Base-by-base conservation (phyloP, 257 asterid genomes). In the Lantana camara region DNA sequence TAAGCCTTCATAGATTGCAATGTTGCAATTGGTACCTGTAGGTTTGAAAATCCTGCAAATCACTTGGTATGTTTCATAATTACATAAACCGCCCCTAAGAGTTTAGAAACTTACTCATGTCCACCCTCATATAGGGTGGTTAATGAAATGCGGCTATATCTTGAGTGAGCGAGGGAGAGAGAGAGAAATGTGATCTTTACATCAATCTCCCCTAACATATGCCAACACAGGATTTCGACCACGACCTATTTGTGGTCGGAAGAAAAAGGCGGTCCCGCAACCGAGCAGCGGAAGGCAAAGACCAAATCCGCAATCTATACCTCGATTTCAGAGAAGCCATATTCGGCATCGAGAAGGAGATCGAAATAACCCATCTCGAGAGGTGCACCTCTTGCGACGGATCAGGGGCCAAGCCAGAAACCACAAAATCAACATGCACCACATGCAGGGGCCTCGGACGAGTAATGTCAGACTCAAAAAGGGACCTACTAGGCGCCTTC, bases 391-490 rank as follows among this genome's bases (percentile, higher is more conserved):
- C 93, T 11, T 93, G 99, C 20, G 94, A 90, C 15, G 99, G 99
- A 4, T 84, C 98, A 0, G 98, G 98, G 52, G 95, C 96, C n/a
- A 89, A 87, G 75, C 89, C 97, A 0, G 98, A 97, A 57, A 85
- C 97, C 4, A 83, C 67, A 61, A 42, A 96, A 2, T 67, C 96
- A 3, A 89, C 57, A 30, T 89, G 98, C 63, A 70, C 64, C 77
- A 82, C 96, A 13, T 92, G 98, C 45, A 90, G 96, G 9, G 97
- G 99, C 21, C 97, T 85, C 73, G 99, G 99, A 47, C 97, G 90
- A 73, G 99, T 94, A 20, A 81, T 93, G 52, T 70, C 93, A 14
- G 5, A 2, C 2, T 82, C 97, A 0, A 89, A 95, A 5, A 67
- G 97, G 77, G 90, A 97, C 54, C 99, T 97, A 1, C 86, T 93